Conservation (phyloP, 768 basidiomycete species). For the Boletellus ananas region DNA sequence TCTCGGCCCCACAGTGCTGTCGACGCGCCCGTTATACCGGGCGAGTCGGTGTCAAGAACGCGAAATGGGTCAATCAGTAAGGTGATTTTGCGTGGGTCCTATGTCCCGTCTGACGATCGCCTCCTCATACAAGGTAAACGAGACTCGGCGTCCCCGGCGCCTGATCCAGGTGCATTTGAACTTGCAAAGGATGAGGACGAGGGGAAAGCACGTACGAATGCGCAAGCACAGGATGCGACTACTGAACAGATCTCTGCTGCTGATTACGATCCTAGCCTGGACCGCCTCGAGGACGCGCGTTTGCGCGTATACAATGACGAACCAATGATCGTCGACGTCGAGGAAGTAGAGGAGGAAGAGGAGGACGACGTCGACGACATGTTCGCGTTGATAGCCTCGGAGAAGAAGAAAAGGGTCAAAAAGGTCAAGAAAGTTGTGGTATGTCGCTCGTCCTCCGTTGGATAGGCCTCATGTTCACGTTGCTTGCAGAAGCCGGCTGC, state of each 20-base stretch:
- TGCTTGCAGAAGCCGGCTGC: conserved; percentile 42
- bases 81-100: not conserved
- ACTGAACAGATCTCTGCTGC: conserved; percentile 82
- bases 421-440: conserved; percentile 59
- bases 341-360: conserved; percentile 51
- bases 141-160: conserved; percentile 56
- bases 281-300: conserved; percentile 81
- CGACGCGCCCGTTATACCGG: conserved; percentile 29
- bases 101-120: not conserved
- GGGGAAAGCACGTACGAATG: conserved; percentile 43
- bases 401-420: conserved; percentile 51
- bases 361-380: conserved; percentile 93
- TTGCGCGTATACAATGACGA: conserved; percentile 50
- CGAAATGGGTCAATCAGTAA: conserved; percentile 24
- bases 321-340: conserved; percentile 39
- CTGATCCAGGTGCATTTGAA: conserved; percentile 56
- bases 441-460: conserved; percentile 17
- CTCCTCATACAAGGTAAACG: conserved; percentile 39
- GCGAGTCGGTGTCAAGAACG: conserved; percentile 5
- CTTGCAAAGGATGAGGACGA: conserved; percentile 64
- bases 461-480: conserved; percentile 1
- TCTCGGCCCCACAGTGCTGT: conserved; percentile 51
- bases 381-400: conserved; percentile 65
- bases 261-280: conserved; percentile 85
- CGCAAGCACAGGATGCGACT: conserved; percentile 42